These are phyloP conservation scores for Cercospora sojina DNA, from an alignment of 2,329 filamentous ascomycete species.

Conservation along the genomic window DNA sequence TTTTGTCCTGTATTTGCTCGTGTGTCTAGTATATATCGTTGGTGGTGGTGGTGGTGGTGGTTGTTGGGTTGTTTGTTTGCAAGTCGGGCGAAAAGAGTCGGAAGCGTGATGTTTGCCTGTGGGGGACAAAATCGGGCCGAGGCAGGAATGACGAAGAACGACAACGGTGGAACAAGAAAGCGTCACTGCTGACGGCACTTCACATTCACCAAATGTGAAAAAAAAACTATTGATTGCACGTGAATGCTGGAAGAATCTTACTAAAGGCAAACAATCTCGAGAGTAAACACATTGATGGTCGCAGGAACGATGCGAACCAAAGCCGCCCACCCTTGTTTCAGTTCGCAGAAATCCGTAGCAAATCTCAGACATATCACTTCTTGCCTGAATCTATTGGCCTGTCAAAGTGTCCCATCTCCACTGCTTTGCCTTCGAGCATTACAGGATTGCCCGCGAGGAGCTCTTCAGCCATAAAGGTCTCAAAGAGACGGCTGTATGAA, in stretches of 20 bases:
- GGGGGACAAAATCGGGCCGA: conserved; percentile 5
- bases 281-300: not conserved
- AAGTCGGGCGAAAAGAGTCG: conserved; percentile 1
- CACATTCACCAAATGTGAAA: not conserved
- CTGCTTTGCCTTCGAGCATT: not conserved
- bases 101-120: not conserved
- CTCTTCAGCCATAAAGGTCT: conserved; percentile 1
- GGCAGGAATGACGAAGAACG: conserved; percentile 4
- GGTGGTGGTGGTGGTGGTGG: not conserved
- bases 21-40: not conserved
- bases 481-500: not conserved
- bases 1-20: conserved; percentile 20
- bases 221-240: too few relatives aligned
- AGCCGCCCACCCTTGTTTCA: not conserved
- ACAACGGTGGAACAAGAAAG: not conserved
- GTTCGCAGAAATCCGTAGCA: not conserved
- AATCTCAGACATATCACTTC: not conserved
- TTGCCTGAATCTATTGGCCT: not conserved
- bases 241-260: not conserved
- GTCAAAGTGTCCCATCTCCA: not conserved
- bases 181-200: not conserved
- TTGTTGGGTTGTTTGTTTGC: not conserved
- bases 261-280: not conserved
- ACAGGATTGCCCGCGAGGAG: not conserved
- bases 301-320: not conserved